Conservation (phyloP, 176 grass and related monocot genomes). For the Areca catechu region DNA sequence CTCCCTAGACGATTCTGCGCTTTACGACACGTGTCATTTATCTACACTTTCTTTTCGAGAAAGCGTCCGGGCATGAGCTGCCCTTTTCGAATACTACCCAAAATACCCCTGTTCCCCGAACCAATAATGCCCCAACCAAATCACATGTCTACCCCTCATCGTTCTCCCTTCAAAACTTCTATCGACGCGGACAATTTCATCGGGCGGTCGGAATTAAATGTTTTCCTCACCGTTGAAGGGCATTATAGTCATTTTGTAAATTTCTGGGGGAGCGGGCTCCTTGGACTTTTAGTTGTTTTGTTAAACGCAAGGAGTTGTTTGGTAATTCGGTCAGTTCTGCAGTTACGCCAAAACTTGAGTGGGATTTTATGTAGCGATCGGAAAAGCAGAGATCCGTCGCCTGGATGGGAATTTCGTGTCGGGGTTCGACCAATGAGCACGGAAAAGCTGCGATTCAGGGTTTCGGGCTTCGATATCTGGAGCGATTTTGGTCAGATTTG, state of each 20-base stretch:
- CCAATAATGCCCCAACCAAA: too few relatives aligned
- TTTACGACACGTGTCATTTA: slow-evolving; percentile 2
- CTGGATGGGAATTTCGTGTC: neutral
- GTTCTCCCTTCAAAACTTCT: too few relatives aligned
- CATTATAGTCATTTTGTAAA: neutral
- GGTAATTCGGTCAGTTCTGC: neutral
- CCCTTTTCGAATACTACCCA: neutral
- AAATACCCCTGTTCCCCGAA: too few relatives aligned
- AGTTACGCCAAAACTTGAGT: neutral
- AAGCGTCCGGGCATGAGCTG: too few relatives aligned
- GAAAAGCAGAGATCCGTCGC: neutral
- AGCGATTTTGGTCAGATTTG: slow-evolving; percentile 17
- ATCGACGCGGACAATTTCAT: neutral
- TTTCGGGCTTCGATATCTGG: neutral
- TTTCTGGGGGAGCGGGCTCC: neutral
- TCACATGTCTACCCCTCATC: too few relatives aligned
- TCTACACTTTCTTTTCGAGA: neutral
- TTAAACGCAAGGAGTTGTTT: neutral
- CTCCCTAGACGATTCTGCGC: neutral
- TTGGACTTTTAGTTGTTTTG: too few relatives aligned
- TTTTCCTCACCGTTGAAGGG: neutral
- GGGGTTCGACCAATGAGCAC: slow-evolving; percentile 4
- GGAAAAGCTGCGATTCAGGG: slow-evolving; percentile 7
- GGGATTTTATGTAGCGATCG: neutral
- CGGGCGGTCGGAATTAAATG: neutral